A percentile compares a stretch with the other conserved stretches of the same genome.
These are phyloP conservation scores for Neoascochyta sp. DNA, from an alignment of 2,329 filamentous ascomycete genomes.

Conservation along the genomic window DNA sequence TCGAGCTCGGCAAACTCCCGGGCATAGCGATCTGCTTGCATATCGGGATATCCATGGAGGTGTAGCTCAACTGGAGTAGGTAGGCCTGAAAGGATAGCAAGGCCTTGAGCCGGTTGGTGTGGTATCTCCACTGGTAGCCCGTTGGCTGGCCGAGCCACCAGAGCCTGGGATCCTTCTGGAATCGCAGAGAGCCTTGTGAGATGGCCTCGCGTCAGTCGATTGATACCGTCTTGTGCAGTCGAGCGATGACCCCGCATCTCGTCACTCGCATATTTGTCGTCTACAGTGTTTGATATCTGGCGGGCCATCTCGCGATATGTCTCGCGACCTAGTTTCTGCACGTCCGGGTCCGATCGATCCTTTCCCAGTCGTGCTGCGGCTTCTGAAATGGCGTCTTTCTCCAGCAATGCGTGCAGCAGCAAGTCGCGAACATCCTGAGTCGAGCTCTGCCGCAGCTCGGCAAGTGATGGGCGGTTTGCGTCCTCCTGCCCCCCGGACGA, in stretches of 20 bases:
- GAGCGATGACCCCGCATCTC: slow-evolving; percentile 33
- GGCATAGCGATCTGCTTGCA: slow-evolving; percentile 32
- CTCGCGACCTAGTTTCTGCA: slow-evolving; percentile 34
- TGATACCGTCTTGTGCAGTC: slow-evolving; percentile 40
- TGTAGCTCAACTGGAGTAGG: slow-evolving; percentile 14
- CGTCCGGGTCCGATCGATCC: slow-evolving; percentile 33
- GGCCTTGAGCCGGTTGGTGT: slow-evolving; percentile 11
- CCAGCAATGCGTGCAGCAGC: slow-evolving; percentile 45
- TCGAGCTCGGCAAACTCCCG: slow-evolving; percentile 42
- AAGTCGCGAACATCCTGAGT: slow-evolving; percentile 34
- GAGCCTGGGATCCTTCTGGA: slow-evolving; percentile 21
- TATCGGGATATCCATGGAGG: slow-evolving; percentile 26
- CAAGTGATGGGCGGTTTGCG: slow-evolving; percentile 8
- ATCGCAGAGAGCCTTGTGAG: slow-evolving; percentile 19
- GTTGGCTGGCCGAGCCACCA: slow-evolving; percentile 17
- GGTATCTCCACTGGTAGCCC: slow-evolving; percentile 4
- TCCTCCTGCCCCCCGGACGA: slow-evolving; percentile 12
- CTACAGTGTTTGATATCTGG: slow-evolving; percentile 38
- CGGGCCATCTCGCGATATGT: slow-evolving; percentile 40
- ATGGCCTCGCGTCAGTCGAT: slow-evolving; percentile 24
- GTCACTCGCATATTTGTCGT: slow-evolving; percentile 39
- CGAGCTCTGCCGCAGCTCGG: slow-evolving; percentile 19
- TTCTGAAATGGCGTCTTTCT: slow-evolving; percentile 42
- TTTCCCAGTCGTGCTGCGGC: slow-evolving; percentile 38
- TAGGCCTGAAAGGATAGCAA: slow-evolving; percentile 14